Conservation (phyloP, 352 stramenopile species). For the Phytophthora citrophthora region DNA sequence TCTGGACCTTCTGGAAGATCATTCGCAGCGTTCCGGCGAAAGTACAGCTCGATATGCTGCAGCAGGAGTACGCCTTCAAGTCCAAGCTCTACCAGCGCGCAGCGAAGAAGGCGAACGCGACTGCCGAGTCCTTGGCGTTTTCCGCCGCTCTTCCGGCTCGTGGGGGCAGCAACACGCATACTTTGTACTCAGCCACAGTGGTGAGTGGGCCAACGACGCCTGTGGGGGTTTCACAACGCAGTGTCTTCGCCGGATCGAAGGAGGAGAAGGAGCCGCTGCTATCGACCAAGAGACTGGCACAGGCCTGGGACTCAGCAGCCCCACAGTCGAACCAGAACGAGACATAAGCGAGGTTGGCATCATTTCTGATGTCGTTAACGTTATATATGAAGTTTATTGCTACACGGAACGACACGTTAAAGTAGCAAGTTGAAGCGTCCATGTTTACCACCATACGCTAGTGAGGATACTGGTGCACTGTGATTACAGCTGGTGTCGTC, state of each 20-base stretch:
- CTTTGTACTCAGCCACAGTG: conserved; percentile 37
- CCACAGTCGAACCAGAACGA: conserved; percentile 29
- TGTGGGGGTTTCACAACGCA: conserved; percentile 14
- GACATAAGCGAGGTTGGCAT: conserved; percentile 6
- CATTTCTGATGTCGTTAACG: background rate
- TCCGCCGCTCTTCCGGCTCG: conserved; percentile 22
- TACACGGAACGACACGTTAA: background rate
- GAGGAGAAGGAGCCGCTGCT: conserved; percentile 71
- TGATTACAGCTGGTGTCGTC: no score
- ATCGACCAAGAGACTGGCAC: conserved; percentile 55
- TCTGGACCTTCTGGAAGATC: conserved; percentile 79
- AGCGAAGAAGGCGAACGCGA: conserved; percentile 24
- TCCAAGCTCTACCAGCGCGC: conserved; percentile 66
- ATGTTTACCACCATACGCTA: conserved; percentile 8
- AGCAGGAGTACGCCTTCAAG: conserved; percentile 82
- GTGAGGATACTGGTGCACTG: no score
- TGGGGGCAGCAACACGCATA: conserved; percentile 8
- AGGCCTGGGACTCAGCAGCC: conserved; percentile 49
- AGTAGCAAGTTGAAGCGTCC: conserved; percentile 10
- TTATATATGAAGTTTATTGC: conserved; percentile 22
- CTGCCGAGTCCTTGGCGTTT: conserved; percentile 6
- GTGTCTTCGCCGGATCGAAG: conserved; percentile 35
- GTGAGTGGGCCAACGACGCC: conserved; percentile 33
- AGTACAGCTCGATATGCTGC: conserved; percentile 69
- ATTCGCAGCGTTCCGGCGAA: conserved; percentile 62